Base-by-base conservation (phyloP, 331 rosid species). In the Saraca asoca region DNA sequence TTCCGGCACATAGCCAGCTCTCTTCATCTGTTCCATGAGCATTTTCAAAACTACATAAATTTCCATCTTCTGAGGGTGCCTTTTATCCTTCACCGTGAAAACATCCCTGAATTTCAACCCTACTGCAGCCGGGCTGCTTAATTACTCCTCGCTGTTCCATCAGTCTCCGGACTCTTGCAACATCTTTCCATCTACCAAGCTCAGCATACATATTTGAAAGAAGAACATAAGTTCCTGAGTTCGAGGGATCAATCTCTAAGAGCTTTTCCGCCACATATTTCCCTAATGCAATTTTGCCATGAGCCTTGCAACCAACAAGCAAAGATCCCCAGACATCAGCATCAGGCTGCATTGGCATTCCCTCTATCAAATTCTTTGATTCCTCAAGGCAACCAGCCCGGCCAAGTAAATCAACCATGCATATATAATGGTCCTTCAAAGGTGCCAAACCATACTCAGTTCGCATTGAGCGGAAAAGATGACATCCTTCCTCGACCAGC, bases 141-240 rank as follows among this genome's bases (percentile, higher is more conserved):
- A 66, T 11, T n/a, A 85, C 85, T 63, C 87, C 87, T 4, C 33
- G 58, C 33, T 68, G 81, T 52, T 73, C 76, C 90, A 85, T 85
- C 66, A 67, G 64, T 66, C 76, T 81, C 56, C 90, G 77, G 37
- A 81, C 75, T 52, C 62, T 67, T 24, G 9, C 46, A 56, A 74
- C 87, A 64, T 81, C 90, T 64, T 63, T 79, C 90, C 90, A 76
- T 76, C 65, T 79, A 50, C 87, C 82, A 39, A 81, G 88, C 73
- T 86, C 90, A 14, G 96, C 88, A 50, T 83, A 86, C 85, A 88
- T 86, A 62, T 86, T 88, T 58, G 92, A 88, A 56, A 88, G 88
- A 74, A 88, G 87, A 71, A 88, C 92, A 67, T 86, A 83, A 45
- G 90, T 90, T 52, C 95, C 88, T 3, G 90, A 88, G 75, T 84